Evolutionary conservation across 1,139 yeast genomes (phyloP), one percentile per base, ranked within the genome.

Genomic region (Geotrichum cucujoidarum): DNA sequence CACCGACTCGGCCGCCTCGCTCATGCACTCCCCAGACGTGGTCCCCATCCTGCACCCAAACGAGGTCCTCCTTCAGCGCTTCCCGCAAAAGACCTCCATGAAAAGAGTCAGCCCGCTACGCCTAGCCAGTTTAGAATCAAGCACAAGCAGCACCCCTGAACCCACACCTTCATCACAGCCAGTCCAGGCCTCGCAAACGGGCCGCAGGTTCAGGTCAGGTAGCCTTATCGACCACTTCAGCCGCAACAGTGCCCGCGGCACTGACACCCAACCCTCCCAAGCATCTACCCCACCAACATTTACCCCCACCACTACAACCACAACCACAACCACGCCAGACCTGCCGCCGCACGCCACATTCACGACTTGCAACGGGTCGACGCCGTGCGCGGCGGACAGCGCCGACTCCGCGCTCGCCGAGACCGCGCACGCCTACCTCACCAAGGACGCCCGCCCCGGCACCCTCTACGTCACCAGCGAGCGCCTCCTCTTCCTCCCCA

Each of bases 41-140:
- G 27, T 38, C 21, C 67, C 67, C 29, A 63, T 63, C 20, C 50
- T 63, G 30, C 53, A 60, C 8, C 67, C 67, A 22, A 63, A 63
- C 49, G 67, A 63, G 45, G 50, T 63, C 25, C 57, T 63, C 29
- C 53, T 63, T 37, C 66, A 62, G 50, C 45, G 55, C 41, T 61
- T 63, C 45, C 55, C 62, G 16, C 51, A 51, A 21, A 56, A 56
- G 29, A 18, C 42, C 14, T 53, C 57, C 6, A 39, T 55, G 21
- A 48, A 48, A 27, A 43, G 52, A 16, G 32, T 43, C 11, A 40
- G 43, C 25, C 47, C 42, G 20, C 36, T 39, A 10, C 32, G 44
- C 22, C 31, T 41, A 32, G 40, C 40, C 22, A n/a, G 21, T 11
- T 13, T 21, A 27, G 32, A 10, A 17, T 11, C 8, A 11, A 31